These are phyloP conservation scores for Geotrichum siamense DNA, from an alignment of 1,139 yeast species.

Conservation along the genomic window DNA sequence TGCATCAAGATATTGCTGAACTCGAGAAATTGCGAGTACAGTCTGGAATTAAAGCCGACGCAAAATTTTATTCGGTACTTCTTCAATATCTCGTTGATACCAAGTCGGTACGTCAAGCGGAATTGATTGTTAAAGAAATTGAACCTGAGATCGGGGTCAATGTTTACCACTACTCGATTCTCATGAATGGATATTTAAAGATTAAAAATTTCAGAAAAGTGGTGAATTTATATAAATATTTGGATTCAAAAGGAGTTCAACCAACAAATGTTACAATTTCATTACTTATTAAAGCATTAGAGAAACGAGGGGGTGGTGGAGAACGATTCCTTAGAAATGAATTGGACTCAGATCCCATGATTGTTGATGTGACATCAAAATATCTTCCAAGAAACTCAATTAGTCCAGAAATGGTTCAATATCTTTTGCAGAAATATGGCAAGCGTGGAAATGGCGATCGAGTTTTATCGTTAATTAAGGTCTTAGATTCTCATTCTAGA, in stretches of 20 bases:
- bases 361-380: constrained; percentile 25
- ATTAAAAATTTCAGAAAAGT: constrained; percentile 16
- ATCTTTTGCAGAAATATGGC: constrained; percentile 7
- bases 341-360: constrained; percentile 3
- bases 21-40: constrained; percentile 12
- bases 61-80: constrained; percentile 25
- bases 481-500: constrained; percentile 1
- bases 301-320: constrained; percentile 8
- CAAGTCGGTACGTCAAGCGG: constrained; percentile 21
- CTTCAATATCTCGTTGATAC: constrained; percentile 22
- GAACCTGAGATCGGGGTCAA: constrained; percentile 17
- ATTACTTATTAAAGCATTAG: constrained; percentile 12
- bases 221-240: constrained; percentile 21
- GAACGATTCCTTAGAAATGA: constrained; percentile 6
- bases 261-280: constrained; percentile 25
- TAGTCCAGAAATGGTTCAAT: constrained; percentile 24
- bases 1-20: constrained; percentile 4
- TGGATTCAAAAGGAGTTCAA: constrained; percentile 20
- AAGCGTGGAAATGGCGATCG: constrained; percentile 7
- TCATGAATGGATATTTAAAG: constrained; percentile 24
- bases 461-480: constrained; percentile 1
- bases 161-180: constrained; percentile 28
- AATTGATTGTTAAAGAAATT: constrained; percentile 22
- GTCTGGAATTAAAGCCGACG: constrained; percentile 23
- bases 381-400: constrained; percentile 24